These are phyloP conservation scores for Vanrija sp. DNA, from an alignment of 1,284 basidiomycete genomes.

Conservation along the genomic window DNA sequence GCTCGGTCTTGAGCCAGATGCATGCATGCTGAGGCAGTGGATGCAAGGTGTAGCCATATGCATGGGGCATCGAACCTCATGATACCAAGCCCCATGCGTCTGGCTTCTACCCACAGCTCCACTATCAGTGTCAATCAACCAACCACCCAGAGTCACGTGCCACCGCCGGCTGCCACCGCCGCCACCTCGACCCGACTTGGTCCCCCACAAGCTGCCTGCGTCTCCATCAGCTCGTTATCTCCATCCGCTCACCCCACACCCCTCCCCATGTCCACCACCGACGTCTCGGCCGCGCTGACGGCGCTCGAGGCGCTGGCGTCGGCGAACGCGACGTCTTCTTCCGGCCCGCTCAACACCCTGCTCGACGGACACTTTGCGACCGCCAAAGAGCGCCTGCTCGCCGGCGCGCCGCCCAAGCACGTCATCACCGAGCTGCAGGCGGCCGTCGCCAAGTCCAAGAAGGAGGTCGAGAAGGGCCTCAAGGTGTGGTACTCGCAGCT, in stretches of 20 bases:
- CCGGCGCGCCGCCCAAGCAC: slow-evolving; percentile 57
- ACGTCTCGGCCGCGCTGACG: slow-evolving; percentile 33
- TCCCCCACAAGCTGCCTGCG: background rate
- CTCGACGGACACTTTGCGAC: slow-evolving; percentile 59
- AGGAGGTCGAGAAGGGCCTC: slow-evolving; percentile 77
- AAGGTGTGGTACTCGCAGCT: slow-evolving; percentile 79
- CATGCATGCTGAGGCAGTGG: too few species aligned
- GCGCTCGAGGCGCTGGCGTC: slow-evolving; percentile 49
- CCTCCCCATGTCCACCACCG: slow-evolving; percentile 14
- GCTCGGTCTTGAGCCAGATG: background rate
- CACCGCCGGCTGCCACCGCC: too few species aligned
- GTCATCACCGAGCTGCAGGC: slow-evolving; percentile 58
- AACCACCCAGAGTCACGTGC: too few species aligned
- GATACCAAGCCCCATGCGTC: too few species aligned
- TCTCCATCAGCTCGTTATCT: background rate
- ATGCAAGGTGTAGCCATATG: too few species aligned
- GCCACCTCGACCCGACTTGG: too few species aligned
- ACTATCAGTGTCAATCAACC: too few species aligned
- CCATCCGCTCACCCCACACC: background rate
- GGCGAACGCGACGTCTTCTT: slow-evolving; percentile 58
- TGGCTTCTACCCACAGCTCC: too few species aligned
- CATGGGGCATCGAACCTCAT: too few species aligned
- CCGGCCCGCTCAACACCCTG: slow-evolving; percentile 65
- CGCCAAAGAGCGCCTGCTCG: slow-evolving; percentile 57
- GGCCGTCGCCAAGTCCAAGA: slow-evolving; percentile 66